These are phyloP conservation scores for Aschersonia sp. DNA, from an alignment of 2,329 filamentous ascomycete species.

Conservation along the genomic window DNA sequence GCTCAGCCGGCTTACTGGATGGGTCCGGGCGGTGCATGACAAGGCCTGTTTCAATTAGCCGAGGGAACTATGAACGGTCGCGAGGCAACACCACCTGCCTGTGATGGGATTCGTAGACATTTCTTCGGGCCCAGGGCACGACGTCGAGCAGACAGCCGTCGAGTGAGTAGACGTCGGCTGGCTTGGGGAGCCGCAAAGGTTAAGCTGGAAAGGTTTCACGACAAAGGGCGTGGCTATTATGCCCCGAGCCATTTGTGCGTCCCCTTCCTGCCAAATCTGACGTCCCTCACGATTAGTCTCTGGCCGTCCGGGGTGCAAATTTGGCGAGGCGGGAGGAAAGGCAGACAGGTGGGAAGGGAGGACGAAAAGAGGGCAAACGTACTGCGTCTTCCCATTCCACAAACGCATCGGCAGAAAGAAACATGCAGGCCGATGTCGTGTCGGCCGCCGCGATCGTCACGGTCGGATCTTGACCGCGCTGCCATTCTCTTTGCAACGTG, in stretches of 20 bases:
- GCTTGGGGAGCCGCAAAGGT: constrained; percentile 17
- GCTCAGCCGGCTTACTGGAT: constrained; percentile 13
- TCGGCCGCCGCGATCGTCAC: constrained; percentile 27
- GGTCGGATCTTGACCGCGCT: constrained; percentile 17
- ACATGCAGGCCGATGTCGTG: constrained; percentile 31
- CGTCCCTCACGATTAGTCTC: not conserved
- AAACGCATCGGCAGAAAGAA: constrained; percentile 36
- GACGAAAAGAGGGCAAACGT: constrained; percentile 6
- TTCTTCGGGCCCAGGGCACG: constrained; percentile 21
- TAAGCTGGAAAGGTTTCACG: constrained; percentile 35
- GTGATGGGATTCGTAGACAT: constrained; percentile 17
- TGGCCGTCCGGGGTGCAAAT: not conserved
- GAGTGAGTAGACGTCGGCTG: constrained; percentile 19
- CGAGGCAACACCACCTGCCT: not conserved
- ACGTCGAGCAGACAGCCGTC: constrained; percentile 29
- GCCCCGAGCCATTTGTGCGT: constrained; percentile 30
- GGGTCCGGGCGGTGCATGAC: constrained; percentile 23
- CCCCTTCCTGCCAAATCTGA: constrained; percentile 27
- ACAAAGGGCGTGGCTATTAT: constrained; percentile 37
- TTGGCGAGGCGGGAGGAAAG: not conserved
- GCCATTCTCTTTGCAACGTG: constrained; percentile 22
- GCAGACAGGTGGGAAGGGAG: not conserved
- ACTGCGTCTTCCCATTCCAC: constrained; percentile 40
- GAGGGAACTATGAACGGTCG: not conserved
- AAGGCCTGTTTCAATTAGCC: constrained; percentile 21